Base-by-base conservation (phyloP, 305 asterid genomes). In the Andrographis paniculata region DNA sequence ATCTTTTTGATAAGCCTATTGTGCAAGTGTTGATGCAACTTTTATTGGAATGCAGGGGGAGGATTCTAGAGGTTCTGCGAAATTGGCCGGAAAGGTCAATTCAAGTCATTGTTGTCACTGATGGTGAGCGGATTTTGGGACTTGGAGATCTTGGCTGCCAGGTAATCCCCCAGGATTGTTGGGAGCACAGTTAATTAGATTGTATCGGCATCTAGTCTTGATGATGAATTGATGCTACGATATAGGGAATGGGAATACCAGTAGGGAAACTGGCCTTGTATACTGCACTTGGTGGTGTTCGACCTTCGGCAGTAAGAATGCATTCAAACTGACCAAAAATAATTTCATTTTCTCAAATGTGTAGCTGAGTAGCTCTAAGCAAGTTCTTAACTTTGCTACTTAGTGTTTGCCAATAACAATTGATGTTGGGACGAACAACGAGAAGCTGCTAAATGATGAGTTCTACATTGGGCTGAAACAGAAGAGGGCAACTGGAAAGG, bases 181-280 rank as follows among this genome's bases (percentile, higher is more conserved):
- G 19, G 21, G 13, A 14, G 6, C 33, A 31, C 45, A 30, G 13
- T 14, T 47, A 10, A n/a, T 17, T 42, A 36, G 17, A 8, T 17
- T 33, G 14, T 35, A 41, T 1, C 17, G 4, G 14, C 17, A 20
- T 33, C 23, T 48, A 22, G 8, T 22, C 37, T 38, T 43, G 64
- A 55, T 47, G 24, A 11, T 37, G 14, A 38, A 14, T 15, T 53
- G 20, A 37, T 16, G 22, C 3, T 14, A 48, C 56, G 43, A 48
- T 58, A 37, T 72, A 84, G 95, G 93, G 95, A 54, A 84, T 84
- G 95, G 95, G 95, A 14, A 84, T 84, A 65, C 93, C 95, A 1
- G 95, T 84, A 18, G 95, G 95, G 18, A 84, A 84, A 45, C 55
- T 84, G 70, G 66, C 93, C 51, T 55, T 84, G 56, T 84, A 81